Evolutionary conservation across 2,329 filamentous ascomycete genomes (phyloP), one percentile per base, ranked within the genome.

Genomic region (Aphanocladium album): DNA sequence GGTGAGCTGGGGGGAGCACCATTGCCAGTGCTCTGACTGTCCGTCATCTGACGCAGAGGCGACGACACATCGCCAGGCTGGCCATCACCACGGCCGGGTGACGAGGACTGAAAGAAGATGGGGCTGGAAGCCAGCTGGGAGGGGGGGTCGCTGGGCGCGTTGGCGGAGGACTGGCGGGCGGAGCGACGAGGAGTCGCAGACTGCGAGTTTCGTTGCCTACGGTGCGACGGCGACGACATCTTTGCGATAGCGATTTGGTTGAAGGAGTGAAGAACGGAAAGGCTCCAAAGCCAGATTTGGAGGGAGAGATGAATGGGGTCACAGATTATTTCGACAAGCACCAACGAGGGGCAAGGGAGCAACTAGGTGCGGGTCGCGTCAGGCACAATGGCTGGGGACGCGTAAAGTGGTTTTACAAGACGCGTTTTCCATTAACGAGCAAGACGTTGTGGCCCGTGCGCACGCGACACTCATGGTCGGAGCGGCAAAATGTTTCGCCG

Each of bases 101-200:
- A 78, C 11, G 79, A 77, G 2, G 80, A 85, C 67, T 83, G 85
- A 74, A 87, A 96, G 74, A 90, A 90, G 65, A 96, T 80, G 45
- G 93, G 93, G 62, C 92, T 96, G 4, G 91, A 95, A 5, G 85
- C 84, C 63, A 87, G 78, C 66, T 81, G 79, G 23, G 80, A 79
- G 23, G 74, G 67, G 37, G 77, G 76, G 55, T 72, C 75, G 55
- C 79, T 78, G 63, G 82, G 81, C 56, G 80, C 82, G 47, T 71
- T 72, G 41, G 68, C 65, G 60, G 73, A 67, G 17, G 73, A 68
- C 57, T 72, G 80, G 57, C 81, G 78, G 50, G 68, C 66, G 54
- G 75, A 74, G 56, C 73, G 73, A 62, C 76, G 75, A 52, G 76
- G 76, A 9, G 75, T 77, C 54, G 69, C 73, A 50, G 80, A 79